Evolutionary conservation across 306 rosid genomes (phyloP).

Genomic region (Vicia villosa): DNA sequence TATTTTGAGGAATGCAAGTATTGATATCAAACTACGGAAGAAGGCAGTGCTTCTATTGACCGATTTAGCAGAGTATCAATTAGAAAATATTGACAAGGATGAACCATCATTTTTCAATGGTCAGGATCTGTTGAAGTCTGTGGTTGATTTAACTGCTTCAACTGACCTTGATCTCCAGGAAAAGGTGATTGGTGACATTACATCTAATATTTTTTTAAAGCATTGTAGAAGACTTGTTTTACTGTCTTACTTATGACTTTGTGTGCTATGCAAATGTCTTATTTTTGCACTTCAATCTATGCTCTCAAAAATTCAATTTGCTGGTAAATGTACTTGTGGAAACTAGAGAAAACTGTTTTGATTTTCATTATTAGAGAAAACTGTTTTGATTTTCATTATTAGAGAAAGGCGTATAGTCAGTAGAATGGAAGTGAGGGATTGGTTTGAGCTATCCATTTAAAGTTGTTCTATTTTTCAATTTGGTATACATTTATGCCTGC

Average conservation of each 20-base stretch:
- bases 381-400: no score
- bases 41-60: constrained; percentile 72
- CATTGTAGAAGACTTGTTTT: constrained; percentile 13
- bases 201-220: constrained; percentile 17
- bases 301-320: no score
- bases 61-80: constrained; percentile 69
- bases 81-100: constrained; percentile 46
- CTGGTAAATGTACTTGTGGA: neutral
- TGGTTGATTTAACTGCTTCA: constrained; percentile 75
- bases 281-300: no score
- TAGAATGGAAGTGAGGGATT: neutral
- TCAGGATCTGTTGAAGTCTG: constrained; percentile 67
- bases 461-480: neutral
- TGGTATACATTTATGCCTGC: neutral
- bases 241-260: neutral
- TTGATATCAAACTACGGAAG: constrained; percentile 66
- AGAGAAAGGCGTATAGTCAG: neutral
- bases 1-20: constrained; percentile 58
- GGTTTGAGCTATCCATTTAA: neutral
- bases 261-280: constrained; percentile 1
- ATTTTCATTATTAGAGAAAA: neutral
- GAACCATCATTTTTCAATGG: constrained; percentile 57
- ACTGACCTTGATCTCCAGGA: constrained; percentile 82
- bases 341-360: neutral
- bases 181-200: constrained; percentile 59